Evolutionary conservation across 129 eudicot genomes (phyloP), one percentile per base, ranked within the genome.

Genomic region (Chrysanthemum seticuspe): DNA sequence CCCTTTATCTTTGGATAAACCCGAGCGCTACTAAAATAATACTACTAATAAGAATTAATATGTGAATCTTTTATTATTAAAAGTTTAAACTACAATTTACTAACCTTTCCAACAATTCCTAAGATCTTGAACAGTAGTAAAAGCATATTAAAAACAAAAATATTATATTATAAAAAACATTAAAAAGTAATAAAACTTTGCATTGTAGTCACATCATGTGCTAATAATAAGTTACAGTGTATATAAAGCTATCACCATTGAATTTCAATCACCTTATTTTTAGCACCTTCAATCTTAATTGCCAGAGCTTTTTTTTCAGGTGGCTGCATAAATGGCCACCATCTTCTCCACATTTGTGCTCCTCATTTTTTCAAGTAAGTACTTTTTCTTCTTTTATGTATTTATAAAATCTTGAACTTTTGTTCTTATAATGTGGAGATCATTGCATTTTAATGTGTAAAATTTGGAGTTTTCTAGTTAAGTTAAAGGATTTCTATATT

Each of bases 341-440:
- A 18, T 71, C 31, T 13, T 78, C 50, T 55, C 1, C 19, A 64
- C 77, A 78, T 67, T 78, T 27, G 3, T 78, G 56, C 62, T 78
- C 19, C 53, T 78, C 73, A 71, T 78, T 71, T 78, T 78, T 0
- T 64, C 82, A 78, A 65, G 82, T 78, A 71, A 78, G 10, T 18
- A 23, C 13, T 40, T 61, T 48, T 12, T 78, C 21, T 19, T 19
- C 21, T 19, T 19, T 19, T 40, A 23, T 23, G 1, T 23, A 23
- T 62, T 70, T 18, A 21, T 59, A 9, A 49, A 29, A 67, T 29
- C 45, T 67, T 52, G 47, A n/a, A 19, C 44, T 14, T 51, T 34
- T 19, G 25, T 60, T 1, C 23, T 14, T 63, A 2, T 40, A 63
- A 71, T 63, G 61, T 70, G 4, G 4, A 53, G 53, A 54, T 68